Base-by-base conservation (phyloP, 1,284 basidiomycete species). In the Boletus semigastroideus region DNA sequence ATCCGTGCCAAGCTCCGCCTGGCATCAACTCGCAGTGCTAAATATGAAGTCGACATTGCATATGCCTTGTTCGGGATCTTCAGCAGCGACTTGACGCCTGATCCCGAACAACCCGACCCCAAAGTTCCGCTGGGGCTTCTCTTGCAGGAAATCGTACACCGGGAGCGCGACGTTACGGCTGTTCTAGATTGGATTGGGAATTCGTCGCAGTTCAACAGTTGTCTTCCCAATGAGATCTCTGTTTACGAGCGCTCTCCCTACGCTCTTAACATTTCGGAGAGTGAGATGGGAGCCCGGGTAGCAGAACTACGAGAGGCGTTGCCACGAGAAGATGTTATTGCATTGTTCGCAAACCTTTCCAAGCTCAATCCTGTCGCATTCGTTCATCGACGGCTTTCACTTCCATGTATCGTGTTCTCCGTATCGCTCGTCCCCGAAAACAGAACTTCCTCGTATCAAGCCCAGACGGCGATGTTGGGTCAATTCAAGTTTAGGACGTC, bases 181-280 rank as follows among this genome's bases (percentile, higher is more conserved):
- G 45, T 54, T 25, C 45, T 57, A 2, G 55, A 58, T 30, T 57
- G 55, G 55, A 16, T 33, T 13, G 55, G 55, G 43, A 45, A n/a
- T 33, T 36, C 55, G 6, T 57, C 55, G 14, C 9, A 45, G 33
- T 57, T 57, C 43, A 42, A 57, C 27, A 57, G 46, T 5, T 49
- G 39, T 22, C 33, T 51, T 25, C 50, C 50, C 10, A 25, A 39
- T 7, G 10, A 39, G 5, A 58, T 57, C 19, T 33, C 46, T 0
- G 42, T 17, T 30, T 57, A 57, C 46, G 3, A 25, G 16, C 2
- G 17, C 19, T 2, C 41, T 8, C 49, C 49, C 12, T 25, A 52
- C 27, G 19, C 27, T 9, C 25, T 28, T n/a, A n/a, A n/a, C n/a
- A 34, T 56, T 25, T 17, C 54, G 12, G 42, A 42, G 11, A 12